Evolutionary conservation across 495 filamentous ascomycete genomes (phyloP), one percentile per base, ranked within the genome.

Genomic region (Penicillium desertorum): DNA sequence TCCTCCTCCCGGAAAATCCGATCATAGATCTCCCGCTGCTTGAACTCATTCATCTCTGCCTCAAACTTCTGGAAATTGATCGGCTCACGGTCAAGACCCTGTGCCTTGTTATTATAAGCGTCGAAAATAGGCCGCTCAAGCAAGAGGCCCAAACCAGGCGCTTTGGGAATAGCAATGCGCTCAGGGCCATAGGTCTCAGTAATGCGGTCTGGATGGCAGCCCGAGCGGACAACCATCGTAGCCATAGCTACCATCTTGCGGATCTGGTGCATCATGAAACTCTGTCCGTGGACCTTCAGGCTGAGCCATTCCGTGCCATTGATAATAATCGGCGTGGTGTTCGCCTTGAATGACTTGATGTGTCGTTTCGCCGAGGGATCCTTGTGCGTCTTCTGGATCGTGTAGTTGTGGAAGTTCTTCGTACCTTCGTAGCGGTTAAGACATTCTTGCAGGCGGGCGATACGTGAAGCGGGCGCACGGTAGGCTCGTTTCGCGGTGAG

Each of bases 191-290:
- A 93, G 34, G 82, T 86, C 45, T 96, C 84, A 1, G 70, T 63
- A 56, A 98, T 90, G 29, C 84, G 79, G 4, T 75, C 69, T 20
- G 85, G 77, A 12, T 84, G 79, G 41, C 86, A 84, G 43, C 91
- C 95, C 70, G 88, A 91, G 42, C 94, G 85, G 3, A 92, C 86
- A 5, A 91, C 76, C 54, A 98, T 81, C 9, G 91, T 80, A 37
- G 86, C 89, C 91, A 98, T 92, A 58, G 87, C 89, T 16, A 98
- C 89, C 94, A 98, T 98, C 73, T 96, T 97, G 57, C 94, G 88
- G 71, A 98, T 98, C 72, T 98, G 94, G 70, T 98, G 94, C 94
- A 98, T 98, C 94, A 98, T 98, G 80, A 98, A 98, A 57, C 87
- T 91, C 73, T 98, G 94, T 0, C 94, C 94, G 71, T 98, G 95